phyloP scores from a whole-genome alignment of 345 rosid genomes.

The Microthlaspi erraticum region DNA sequence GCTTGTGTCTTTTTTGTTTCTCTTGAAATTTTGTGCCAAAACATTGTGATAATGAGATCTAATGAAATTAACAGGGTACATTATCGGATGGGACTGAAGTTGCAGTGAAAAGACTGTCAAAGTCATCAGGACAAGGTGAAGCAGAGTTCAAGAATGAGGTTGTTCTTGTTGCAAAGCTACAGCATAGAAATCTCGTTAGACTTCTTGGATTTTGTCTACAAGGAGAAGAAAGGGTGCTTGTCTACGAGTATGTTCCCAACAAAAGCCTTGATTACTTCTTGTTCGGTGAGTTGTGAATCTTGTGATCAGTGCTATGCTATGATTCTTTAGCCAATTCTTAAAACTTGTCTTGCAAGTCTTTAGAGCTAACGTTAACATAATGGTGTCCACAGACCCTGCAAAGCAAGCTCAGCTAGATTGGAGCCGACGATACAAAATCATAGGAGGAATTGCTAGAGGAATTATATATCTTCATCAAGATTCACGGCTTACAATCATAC shows the following conservation, averaged over 20 bases:
- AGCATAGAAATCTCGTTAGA: conserved; percentile 35
- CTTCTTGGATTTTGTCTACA: conserved; percentile 33
- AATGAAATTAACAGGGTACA: conserved; percentile 6
- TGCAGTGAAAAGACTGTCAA: conserved; percentile 37
- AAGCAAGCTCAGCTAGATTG: conserved; percentile 50
- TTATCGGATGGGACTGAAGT: conserved; percentile 28
- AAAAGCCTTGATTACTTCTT: conserved; percentile 42
- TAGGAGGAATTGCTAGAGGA: conserved; percentile 56
- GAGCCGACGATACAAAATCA: conserved; percentile 51
- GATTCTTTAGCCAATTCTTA: background rate
- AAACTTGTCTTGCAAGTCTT: background rate
- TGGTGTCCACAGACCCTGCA: conserved; percentile 41
- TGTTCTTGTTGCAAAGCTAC: conserved; percentile 38
- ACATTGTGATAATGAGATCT: background rate
- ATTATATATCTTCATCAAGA: conserved; percentile 49
- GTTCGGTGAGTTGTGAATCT: conserved; percentile 24
- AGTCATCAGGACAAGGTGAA: conserved; percentile 38
- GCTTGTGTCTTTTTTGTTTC: no score
- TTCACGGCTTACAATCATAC: conserved; percentile 63
- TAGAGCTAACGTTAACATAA: background rate
- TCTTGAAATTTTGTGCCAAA: no score
- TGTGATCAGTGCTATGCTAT: background rate
- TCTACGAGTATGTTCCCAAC: conserved; percentile 40
- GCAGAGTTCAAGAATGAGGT: conserved; percentile 42
- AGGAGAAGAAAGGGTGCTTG: conserved; percentile 31